phyloP scores from a whole-genome alignment of 768 basidiomycete species.

The Rhizopogon roseolus region DNA sequence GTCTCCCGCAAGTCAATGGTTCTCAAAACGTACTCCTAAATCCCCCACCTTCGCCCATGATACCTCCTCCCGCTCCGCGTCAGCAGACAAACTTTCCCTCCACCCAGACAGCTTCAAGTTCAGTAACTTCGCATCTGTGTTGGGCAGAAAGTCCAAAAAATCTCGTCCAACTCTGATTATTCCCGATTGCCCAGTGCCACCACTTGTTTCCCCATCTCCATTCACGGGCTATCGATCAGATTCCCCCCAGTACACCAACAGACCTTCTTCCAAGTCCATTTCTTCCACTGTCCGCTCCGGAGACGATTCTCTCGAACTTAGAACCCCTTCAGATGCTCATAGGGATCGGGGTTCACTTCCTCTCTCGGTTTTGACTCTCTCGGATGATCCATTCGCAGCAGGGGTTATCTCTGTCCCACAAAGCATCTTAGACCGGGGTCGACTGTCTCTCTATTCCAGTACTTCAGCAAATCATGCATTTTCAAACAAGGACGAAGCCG shows the following conservation, averaged over 20 bases:
- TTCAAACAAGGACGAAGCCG: slow-evolving; percentile 32
- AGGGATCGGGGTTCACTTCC: slow-evolving; percentile 27
- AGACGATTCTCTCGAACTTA: slow-evolving; percentile 49
- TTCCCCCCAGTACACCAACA: slow-evolving; percentile 25
- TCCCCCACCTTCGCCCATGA: slow-evolving; percentile 8
- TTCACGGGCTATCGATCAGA: slow-evolving; percentile 11
- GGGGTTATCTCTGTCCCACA: slow-evolving; percentile 39
- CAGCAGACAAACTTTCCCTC: slow-evolving; percentile 22
- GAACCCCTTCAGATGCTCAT: slow-evolving; percentile 45
- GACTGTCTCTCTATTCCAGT: slow-evolving; percentile 50
- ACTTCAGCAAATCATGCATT: slow-evolving; percentile 42
- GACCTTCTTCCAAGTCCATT: slow-evolving; percentile 50
- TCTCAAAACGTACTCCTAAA: slow-evolving; percentile 19
- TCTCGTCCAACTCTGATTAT: slow-evolving; percentile 42
- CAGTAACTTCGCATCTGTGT: slow-evolving; percentile 53
- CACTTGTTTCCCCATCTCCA: slow-evolving; percentile 9
- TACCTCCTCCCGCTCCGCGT: slow-evolving; percentile 26
- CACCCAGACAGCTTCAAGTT: slow-evolving; percentile 35
- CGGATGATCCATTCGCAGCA: slow-evolving; percentile 66
- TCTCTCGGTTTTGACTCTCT: slow-evolving; percentile 53
- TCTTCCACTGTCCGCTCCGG: slow-evolving; percentile 49
- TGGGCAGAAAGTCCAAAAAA: slow-evolving; percentile 65
- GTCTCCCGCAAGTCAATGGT: slow-evolving; percentile 22
- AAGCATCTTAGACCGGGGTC: slow-evolving; percentile 36
- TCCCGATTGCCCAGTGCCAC: slow-evolving; percentile 38